phyloP scores from a whole-genome alignment of 148 eudicot species.

The Gaultheria prostrata region DNA sequence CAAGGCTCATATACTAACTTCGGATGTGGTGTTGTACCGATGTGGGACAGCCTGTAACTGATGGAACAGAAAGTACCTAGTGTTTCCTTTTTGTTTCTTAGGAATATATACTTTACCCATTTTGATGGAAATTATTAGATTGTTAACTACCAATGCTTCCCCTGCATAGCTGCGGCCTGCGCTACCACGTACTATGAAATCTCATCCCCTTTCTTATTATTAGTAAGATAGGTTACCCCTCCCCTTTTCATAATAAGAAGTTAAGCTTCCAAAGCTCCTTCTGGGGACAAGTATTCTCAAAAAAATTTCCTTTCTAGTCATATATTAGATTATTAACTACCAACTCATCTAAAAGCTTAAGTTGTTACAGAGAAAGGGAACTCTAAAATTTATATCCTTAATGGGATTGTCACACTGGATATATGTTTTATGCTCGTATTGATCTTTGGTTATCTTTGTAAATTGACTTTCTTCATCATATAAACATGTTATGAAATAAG shows the following conservation, averaged over 20 bases:
- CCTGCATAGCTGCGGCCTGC: too few relatives aligned
- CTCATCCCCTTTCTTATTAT: too few relatives aligned
- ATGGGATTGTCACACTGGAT: background rate
- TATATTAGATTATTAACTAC: background rate
- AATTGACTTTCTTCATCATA: background rate
- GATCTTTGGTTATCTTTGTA: background rate
- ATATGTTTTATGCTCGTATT: background rate
- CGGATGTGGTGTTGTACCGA: background rate
- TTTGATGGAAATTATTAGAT: background rate
- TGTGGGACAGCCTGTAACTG: background rate
- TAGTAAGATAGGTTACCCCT: too few relatives aligned
- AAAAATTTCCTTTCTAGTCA: too few relatives aligned
- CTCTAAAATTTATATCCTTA: background rate
- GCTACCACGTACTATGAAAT: too few relatives aligned
- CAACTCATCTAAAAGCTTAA: background rate
- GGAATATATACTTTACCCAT: background rate
- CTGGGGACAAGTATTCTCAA: too few relatives aligned
- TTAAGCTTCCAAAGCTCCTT: too few relatives aligned
- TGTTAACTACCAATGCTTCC: background rate
- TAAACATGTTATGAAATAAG: background rate
- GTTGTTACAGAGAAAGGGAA: background rate
- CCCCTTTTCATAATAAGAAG: too few relatives aligned
- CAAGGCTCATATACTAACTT: background rate
- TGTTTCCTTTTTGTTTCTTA: background rate
- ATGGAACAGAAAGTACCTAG: background rate